These are phyloP conservation scores for Rutstroemia sp. DNA, from an alignment of 2,329 filamentous ascomycete species.

Conservation along the genomic window DNA sequence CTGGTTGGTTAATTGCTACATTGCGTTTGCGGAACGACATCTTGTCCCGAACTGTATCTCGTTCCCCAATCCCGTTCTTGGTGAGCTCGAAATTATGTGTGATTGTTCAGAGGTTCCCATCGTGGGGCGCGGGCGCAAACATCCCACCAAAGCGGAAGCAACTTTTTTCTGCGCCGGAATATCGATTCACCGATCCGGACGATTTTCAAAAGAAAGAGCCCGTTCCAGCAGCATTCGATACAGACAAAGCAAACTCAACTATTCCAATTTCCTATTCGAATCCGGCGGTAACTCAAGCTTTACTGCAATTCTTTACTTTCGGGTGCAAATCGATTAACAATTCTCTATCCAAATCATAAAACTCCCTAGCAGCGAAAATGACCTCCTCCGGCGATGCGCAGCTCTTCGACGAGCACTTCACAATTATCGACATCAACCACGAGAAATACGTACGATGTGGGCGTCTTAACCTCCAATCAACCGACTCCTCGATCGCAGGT, in stretches of 20 bases:
- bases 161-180: background rate
- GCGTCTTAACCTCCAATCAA: slow-evolving; percentile 70
- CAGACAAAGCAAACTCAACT: background rate
- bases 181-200: background rate
- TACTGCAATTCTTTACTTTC: too few relatives aligned
- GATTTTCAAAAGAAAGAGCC: background rate
- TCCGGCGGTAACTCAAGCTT: too few relatives aligned
- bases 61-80: background rate
- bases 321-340: too few relatives aligned
- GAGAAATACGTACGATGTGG: slow-evolving; percentile 94
- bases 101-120: background rate
- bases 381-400: slow-evolving; percentile 71
- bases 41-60: background rate
- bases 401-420: slow-evolving; percentile 91
- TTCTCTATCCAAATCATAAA: slow-evolving; percentile 21
- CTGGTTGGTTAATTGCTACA: slow-evolving; percentile 40
- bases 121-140: background rate
- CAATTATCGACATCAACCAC: slow-evolving; percentile 68
- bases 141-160: background rate
- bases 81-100: background rate
- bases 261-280: background rate
- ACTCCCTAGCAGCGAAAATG: slow-evolving; percentile 64
- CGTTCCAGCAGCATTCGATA: background rate
- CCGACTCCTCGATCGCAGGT: slow-evolving; percentile 68
- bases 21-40: slow-evolving; percentile 67